Conservation (phyloP, 2,329 filamentous ascomycete species). For the Albophoma yamanashiensis region DNA sequence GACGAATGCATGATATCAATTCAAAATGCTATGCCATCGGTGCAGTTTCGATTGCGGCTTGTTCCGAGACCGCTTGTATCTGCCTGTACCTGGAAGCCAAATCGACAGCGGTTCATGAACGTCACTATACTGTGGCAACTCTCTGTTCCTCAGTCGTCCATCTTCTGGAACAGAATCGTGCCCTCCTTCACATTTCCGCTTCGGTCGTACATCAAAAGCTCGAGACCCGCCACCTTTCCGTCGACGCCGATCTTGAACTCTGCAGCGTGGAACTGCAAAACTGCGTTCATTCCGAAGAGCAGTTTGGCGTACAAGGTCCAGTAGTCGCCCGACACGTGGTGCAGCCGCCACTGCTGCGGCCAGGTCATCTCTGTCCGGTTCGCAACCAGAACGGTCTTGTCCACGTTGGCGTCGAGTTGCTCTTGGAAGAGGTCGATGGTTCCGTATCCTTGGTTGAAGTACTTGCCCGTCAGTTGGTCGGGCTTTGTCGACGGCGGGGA, state of each 20-base stretch:
- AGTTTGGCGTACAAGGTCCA: conserved; percentile 11
- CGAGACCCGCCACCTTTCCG: not conserved
- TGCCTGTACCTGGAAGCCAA: not conserved
- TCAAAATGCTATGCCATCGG: not conserved
- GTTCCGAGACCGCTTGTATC: not conserved
- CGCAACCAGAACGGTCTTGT: conserved; percentile 11
- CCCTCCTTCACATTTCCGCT: conserved; percentile 1
- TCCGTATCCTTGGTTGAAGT: conserved; percentile 31
- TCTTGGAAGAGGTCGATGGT: conserved; percentile 9
- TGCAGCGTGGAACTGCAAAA: not conserved
- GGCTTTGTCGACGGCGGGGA: conserved; percentile 22
- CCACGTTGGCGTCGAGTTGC: conserved; percentile 2
- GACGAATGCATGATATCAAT: not conserved
- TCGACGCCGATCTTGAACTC: conserved; percentile 5
- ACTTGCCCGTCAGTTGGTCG: conserved; percentile 26
- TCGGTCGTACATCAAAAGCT: conserved; percentile 1
- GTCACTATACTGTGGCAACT: not conserved
- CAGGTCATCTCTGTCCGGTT: conserved; percentile 12
- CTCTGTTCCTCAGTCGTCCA: not conserved
- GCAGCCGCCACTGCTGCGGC: conserved; percentile 9
- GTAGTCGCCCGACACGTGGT: conserved; percentile 16
- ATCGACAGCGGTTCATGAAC: not conserved
- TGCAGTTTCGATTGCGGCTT: not conserved
- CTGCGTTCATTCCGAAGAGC: not conserved
- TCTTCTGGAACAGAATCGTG: conserved; percentile 5